These are phyloP conservation scores for Ilex aquifolium DNA, from an alignment of 257 asterid genomes.

Conservation along the genomic window DNA sequence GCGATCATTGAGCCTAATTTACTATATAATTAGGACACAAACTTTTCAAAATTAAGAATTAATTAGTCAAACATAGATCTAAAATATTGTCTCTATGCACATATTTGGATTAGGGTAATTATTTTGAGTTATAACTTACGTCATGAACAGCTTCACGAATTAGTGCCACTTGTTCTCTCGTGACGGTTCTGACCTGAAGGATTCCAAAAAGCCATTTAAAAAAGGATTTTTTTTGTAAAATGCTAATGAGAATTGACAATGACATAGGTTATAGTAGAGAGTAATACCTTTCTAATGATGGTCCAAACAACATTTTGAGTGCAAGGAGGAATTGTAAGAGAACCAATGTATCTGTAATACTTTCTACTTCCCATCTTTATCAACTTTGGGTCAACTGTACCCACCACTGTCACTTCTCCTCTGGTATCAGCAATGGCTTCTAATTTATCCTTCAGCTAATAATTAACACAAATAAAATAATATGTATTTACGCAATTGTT, in stretches of 20 bases:
- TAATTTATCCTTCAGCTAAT: constrained; percentile 30
- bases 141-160: constrained; percentile 60
- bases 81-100: no score
- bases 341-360: constrained; percentile 57
- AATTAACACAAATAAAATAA: neutral
- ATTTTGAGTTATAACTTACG: constrained; percentile 19
- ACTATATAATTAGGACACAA: no score
- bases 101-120: neutral
- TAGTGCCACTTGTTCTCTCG: constrained; percentile 41
- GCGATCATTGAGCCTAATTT: no score
- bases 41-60: neutral
- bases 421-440: constrained; percentile 10
- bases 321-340: constrained; percentile 74
- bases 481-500: no score
- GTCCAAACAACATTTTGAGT: constrained; percentile 52
- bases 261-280: no score
- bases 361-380: constrained; percentile 44
- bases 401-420: constrained; percentile 23
- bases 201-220: neutral
- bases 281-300: constrained; percentile 34
- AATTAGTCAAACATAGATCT: no score
- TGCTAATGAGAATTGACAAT: neutral
- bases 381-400: constrained; percentile 33
- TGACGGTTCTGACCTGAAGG: constrained; percentile 52
- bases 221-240: neutral